Conservation (phyloP, 352 stramenopile genomes). For the Lagenidium sp. region DNA sequence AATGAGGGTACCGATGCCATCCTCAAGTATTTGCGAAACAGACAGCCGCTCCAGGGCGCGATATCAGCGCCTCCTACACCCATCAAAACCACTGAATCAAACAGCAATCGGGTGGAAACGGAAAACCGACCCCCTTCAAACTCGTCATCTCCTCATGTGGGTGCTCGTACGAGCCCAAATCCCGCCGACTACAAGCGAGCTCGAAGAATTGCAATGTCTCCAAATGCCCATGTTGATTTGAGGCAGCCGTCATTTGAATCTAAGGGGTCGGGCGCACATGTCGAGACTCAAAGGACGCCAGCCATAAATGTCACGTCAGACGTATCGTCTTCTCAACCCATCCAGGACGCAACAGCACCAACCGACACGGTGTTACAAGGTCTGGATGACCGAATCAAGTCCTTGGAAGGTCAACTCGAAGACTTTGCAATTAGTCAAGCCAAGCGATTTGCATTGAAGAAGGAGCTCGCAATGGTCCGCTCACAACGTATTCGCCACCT, state of each 20-base stretch:
- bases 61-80: too few relatives aligned
- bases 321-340: too few relatives aligned
- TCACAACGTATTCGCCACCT: slow-evolving; percentile 58
- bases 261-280: not conserved
- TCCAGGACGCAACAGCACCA: not conserved
- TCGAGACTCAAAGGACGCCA: too few relatives aligned
- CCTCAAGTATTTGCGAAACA: slow-evolving; percentile 62
- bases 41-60: slow-evolving; percentile 30
- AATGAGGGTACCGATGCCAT: slow-evolving; percentile 63
- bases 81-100: too few relatives aligned
- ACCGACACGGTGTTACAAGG: slow-evolving; percentile 3
- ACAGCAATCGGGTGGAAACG: not conserved
- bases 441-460: slow-evolving; percentile 70
- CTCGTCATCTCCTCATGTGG: too few relatives aligned
- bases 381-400: slow-evolving; percentile 22
- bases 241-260: slow-evolving; percentile 8
- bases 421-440: slow-evolving; percentile 58
- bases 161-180: slow-evolving; percentile 17
- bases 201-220: slow-evolving; percentile 2
- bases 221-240: slow-evolving; percentile 12
- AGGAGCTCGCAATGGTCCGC: slow-evolving; percentile 67
- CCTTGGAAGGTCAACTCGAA: slow-evolving; percentile 47
- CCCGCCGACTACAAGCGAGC: slow-evolving; percentile 21
- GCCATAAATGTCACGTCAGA: too few relatives aligned
- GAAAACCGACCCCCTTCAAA: too few relatives aligned